Conservation (phyloP, 306 rosid species). For the Lagenaria siceraria region DNA sequence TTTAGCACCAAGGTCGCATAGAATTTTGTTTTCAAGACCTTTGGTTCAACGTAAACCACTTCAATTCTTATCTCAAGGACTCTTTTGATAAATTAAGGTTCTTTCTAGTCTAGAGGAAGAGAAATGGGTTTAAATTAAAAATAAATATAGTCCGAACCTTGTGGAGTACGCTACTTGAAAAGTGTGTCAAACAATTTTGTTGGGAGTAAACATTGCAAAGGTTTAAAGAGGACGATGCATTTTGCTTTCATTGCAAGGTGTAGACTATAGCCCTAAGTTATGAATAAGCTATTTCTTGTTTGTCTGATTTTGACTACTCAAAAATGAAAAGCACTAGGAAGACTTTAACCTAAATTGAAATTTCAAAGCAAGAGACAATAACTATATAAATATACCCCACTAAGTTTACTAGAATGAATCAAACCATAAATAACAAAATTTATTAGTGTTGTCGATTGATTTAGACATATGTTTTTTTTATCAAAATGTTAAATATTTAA, state of each 20-base stretch:
- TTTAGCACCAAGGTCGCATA: too few species aligned
- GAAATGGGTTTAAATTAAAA: background rate
- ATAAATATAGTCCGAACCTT: background rate
- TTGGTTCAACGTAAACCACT: too few species aligned
- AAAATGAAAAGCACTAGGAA: background rate
- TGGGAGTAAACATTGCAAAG: background rate
- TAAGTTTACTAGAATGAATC: too few species aligned
- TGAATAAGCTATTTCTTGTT: background rate
- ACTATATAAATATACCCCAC: background rate
- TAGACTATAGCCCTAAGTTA: background rate
- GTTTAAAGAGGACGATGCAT: background rate
- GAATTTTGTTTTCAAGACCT: too few species aligned
- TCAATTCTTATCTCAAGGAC: too few species aligned
- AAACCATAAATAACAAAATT: too few species aligned
- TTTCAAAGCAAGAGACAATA: background rate
- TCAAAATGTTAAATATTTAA: too few species aligned
- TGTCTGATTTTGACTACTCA: background rate
- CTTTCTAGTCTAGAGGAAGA: too few species aligned
- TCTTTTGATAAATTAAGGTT: too few species aligned
- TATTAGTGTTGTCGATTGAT: too few species aligned
- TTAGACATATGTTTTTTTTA: too few species aligned
- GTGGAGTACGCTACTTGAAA: background rate
- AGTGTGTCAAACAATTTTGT: background rate
- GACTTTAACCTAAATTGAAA: background rate
- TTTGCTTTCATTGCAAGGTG: background rate